Conservation (phyloP, 2,329 filamentous ascomycete genomes). For the Diplodia intermedia region DNA sequence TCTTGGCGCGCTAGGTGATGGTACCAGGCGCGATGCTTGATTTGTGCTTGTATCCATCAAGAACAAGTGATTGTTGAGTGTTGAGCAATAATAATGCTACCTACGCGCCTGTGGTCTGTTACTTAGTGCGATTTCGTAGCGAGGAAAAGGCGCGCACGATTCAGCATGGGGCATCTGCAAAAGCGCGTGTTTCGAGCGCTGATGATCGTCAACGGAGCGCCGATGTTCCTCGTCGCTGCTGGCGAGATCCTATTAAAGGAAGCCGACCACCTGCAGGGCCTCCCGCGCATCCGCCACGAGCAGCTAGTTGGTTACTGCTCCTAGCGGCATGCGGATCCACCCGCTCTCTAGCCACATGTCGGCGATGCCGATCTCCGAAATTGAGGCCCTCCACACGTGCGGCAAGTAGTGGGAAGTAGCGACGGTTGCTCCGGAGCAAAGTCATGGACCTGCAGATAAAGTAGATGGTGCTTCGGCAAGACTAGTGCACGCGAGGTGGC, state of each 20-base stretch:
- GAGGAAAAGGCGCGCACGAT: not conserved
- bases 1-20: too few relatives aligned
- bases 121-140: not conserved
- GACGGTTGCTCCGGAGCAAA: not conserved
- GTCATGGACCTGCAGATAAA: not conserved
- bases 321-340: not conserved
- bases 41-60: not conserved
- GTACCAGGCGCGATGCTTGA: too few relatives aligned
- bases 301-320: not conserved
- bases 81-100: too few relatives aligned
- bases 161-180: not conserved
- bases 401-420: not conserved
- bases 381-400: conserved; percentile 19
- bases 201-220: not conserved
- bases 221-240: not conserved
- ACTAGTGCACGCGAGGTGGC: not conserved
- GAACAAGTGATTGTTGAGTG: not conserved
- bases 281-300: not conserved
- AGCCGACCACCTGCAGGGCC: not conserved
- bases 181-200: not conserved
- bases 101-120: not conserved
- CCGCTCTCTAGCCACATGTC: not conserved
- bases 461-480: not conserved
- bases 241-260: not conserved
- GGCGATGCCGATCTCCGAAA: not conserved